A percentile compares a stretch with the other conserved stretches of the same genome.
phyloP scores from a whole-genome alignment of 1,284 basidiomycete species.

The Puccinia horiana region DNA sequence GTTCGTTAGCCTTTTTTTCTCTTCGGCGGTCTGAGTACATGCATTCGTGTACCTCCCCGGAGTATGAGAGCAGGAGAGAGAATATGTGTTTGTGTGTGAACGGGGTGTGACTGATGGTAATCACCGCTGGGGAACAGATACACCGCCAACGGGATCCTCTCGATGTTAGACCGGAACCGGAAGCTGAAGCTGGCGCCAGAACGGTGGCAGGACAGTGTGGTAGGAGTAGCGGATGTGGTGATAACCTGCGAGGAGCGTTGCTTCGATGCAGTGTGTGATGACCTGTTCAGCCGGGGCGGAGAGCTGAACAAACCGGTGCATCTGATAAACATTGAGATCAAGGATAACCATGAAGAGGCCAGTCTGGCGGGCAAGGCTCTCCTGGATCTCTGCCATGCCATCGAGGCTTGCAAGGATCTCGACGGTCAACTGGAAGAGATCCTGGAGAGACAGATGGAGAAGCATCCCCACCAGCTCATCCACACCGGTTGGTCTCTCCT shows the following conservation, averaged over 20 bases:
- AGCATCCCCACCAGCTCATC: constrained; percentile 85
- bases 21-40: too few relatives aligned
- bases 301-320: constrained; percentile 93
- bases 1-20: constrained; percentile 63
- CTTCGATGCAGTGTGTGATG: constrained; percentile 97
- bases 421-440: constrained; percentile 89
- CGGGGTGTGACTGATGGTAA: background rate
- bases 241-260: constrained; percentile 99
- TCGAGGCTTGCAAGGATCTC: constrained; percentile 79
- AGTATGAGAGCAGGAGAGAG: too few relatives aligned
- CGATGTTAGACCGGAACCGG: constrained; percentile 96
- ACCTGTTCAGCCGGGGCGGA: constrained; percentile 81
- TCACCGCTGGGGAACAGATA: constrained; percentile 65
- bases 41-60: too few relatives aligned
- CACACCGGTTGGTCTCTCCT: constrained; percentile 66
- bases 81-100: too few relatives aligned
- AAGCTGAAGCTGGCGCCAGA: constrained; percentile 90
- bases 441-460: constrained; percentile 77
- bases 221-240: constrained; percentile 82
- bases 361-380: constrained; percentile 92
- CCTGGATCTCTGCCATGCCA: constrained; percentile 75
- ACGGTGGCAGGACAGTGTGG: constrained; percentile 86
- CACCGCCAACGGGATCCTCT: constrained; percentile 90
- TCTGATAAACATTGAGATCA: constrained; percentile 97
- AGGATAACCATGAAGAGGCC: constrained; percentile 98